Base-by-base conservation (phyloP, 768 basidiomycete genomes). In the Pleurotus ostreatus region DNA sequence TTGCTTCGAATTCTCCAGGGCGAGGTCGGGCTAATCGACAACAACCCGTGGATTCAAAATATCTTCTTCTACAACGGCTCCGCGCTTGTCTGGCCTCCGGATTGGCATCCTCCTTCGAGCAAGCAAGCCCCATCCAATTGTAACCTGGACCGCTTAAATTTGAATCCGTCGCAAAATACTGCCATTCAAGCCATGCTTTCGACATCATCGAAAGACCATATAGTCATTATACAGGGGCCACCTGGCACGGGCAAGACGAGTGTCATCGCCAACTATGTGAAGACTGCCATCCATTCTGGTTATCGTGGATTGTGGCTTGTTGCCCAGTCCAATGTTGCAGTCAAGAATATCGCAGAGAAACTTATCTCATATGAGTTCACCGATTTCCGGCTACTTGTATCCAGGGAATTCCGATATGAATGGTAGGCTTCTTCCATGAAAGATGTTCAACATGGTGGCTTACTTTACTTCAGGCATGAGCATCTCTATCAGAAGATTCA, bases 271-370 rank as follows among this genome's bases (percentile, higher is more conserved):
- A 73, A 79, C 5, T 87, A 74, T 76, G 83, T 86, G 9, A 67
- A 77, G 18, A 70, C 71, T 60, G 78, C 83, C 39, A 63, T 79
- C 20, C 60, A 66, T 23, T 62, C 63, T 46, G 73, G 72, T 0
- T 63, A 68, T 16, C 61, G 66, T 59, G 84, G 87, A 0, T 83
- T 92, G 11, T 94, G 89, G 88, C 80, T 94, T 4, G 74, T 91
- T 64, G 89, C 92, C 34, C 88, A 94, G 64, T 88, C 87, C 15
- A 94, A 94, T 74, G 83, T 93, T 48, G 92, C 89, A 46, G 92
- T 93, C 18, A 92, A 91, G 68, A 93, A 94, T 61, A 92, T 94
- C 71, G 91, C 89, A 52, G 87, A 89, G 63, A 90, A 91, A 71
- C 71, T 94, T 15, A 68, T 74, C n/a, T 68, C 76, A 6, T 72